Evolutionary conservation across 768 basidiomycete genomes (phyloP).

Genomic region (Chiua virens): DNA sequence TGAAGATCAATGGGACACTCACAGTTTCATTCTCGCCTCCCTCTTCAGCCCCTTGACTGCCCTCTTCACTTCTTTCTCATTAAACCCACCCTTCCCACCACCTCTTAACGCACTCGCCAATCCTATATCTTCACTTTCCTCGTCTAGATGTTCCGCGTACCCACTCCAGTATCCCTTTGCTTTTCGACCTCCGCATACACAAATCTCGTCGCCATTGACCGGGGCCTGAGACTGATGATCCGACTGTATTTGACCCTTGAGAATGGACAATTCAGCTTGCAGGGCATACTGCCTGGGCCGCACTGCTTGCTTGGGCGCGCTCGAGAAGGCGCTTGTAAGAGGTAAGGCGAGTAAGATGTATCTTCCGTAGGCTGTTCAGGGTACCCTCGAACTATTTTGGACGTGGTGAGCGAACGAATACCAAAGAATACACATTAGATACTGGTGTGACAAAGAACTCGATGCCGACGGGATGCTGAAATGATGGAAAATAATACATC

Average conservation of each 20-base stretch:
- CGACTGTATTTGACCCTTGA: conserved; percentile 47
- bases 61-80: conserved; percentile 67
- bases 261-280: conserved; percentile 73
- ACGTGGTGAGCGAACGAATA: conserved; percentile 4
- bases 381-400: conserved; percentile 43
- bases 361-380: conserved; percentile 38
- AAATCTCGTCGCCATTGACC: conserved; percentile 32
- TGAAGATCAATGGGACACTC: conserved; percentile 30
- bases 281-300: conserved; percentile 83
- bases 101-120: conserved; percentile 50
- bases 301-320: conserved; percentile 73
- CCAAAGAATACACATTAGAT: not conserved
- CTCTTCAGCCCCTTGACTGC: conserved; percentile 59
- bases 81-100: conserved; percentile 54
- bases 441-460: not conserved
- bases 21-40: conserved; percentile 76
- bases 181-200: conserved; percentile 61
- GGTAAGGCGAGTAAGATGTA: conserved; percentile 57
- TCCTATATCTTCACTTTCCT: conserved; percentile 43
- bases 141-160: conserved; percentile 48
- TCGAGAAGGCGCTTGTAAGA: conserved; percentile 81
- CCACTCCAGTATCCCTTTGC: conserved; percentile 73
- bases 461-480: not conserved
- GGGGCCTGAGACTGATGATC: conserved; percentile 9
- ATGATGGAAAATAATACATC: not conserved